These are phyloP conservation scores for Hypoxylon sp. DNA, from an alignment of 2,329 filamentous ascomycete species.

Conservation along the genomic window DNA sequence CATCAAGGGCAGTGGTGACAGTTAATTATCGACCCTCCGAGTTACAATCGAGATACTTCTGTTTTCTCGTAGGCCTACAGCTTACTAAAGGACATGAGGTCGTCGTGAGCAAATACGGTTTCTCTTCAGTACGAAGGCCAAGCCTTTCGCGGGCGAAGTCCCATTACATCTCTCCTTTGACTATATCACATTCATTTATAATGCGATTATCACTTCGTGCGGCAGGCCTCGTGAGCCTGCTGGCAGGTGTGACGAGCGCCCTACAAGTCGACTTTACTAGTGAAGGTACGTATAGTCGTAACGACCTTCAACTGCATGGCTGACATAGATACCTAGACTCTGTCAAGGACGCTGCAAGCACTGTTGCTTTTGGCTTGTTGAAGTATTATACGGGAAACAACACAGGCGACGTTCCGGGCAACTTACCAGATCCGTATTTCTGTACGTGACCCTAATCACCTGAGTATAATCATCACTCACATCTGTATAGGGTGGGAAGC, in stretches of 20 bases:
- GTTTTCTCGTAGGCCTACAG: conserved; percentile 10
- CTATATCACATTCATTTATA: conserved; percentile 33
- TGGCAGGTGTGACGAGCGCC: conserved; percentile 50
- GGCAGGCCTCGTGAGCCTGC: conserved; percentile 51
- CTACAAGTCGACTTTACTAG: conserved; percentile 55
- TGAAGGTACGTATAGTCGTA: conserved; percentile 51
- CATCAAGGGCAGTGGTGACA: conserved; percentile 13
- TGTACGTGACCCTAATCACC: conserved; percentile 62
- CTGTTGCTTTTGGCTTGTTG: conserved; percentile 53
- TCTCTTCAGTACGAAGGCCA: conserved; percentile 34
- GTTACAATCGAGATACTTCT: conserved; percentile 12
- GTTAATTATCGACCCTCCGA: conserved; percentile 13
- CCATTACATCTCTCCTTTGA: conserved; percentile 25
- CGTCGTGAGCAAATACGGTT: conserved; percentile 28
- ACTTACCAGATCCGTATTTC: conserved; percentile 74
- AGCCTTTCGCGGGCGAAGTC: conserved; percentile 29
- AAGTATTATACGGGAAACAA: conserved; percentile 66
- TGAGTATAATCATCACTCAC: conserved; percentile 40
- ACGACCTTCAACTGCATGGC: conserved; percentile 52
- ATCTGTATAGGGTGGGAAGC: conserved; percentile 75
- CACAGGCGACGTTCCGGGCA: conserved; percentile 71
- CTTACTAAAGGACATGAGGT: conserved; percentile 39
- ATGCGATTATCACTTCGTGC: conserved; percentile 48
- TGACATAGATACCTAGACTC: conserved; percentile 63
- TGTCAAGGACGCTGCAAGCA: conserved; percentile 60